These are phyloP conservation scores for Sarocladiaceae sp. DNA, from an alignment of 2,329 filamentous ascomycete genomes.

Conservation along the genomic window DNA sequence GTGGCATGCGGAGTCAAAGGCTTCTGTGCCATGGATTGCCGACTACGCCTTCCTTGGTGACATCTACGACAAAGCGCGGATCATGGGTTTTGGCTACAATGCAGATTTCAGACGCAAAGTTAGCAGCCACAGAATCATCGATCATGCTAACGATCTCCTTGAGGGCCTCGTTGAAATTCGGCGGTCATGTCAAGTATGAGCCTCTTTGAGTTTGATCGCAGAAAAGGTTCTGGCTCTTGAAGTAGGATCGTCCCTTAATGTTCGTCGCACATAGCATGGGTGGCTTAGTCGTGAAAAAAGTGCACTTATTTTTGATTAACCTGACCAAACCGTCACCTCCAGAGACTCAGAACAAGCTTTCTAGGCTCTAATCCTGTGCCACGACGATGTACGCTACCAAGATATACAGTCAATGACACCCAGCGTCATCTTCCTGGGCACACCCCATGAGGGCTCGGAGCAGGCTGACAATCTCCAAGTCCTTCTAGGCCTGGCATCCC, in stretches of 20 bases:
- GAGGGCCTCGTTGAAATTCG: not conserved
- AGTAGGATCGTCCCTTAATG: not conserved
- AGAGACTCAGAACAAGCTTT: not conserved
- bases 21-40: constrained; percentile 4
- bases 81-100: constrained; percentile 6
- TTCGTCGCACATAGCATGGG: constrained; percentile 7
- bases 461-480: not conserved
- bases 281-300: constrained; percentile 6
- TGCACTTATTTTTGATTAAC: not conserved
- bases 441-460: not conserved
- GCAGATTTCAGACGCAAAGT: not conserved
- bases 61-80: not conserved
- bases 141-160: constrained; percentile 3
- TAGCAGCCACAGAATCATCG: not conserved
- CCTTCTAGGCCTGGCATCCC: not conserved
- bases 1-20: not conserved
- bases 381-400: not conserved
- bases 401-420: not conserved
- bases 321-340: too few species aligned
- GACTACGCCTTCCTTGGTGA: not conserved
- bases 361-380: not conserved
- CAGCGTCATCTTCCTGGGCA: not conserved
- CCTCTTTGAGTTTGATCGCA: not conserved
- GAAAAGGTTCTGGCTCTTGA: not conserved
- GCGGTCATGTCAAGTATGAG: not conserved